These are phyloP conservation scores for Ophiostoma piceae DNA, from an alignment of 2,329 filamentous ascomycete species.

Conservation along the genomic window DNA sequence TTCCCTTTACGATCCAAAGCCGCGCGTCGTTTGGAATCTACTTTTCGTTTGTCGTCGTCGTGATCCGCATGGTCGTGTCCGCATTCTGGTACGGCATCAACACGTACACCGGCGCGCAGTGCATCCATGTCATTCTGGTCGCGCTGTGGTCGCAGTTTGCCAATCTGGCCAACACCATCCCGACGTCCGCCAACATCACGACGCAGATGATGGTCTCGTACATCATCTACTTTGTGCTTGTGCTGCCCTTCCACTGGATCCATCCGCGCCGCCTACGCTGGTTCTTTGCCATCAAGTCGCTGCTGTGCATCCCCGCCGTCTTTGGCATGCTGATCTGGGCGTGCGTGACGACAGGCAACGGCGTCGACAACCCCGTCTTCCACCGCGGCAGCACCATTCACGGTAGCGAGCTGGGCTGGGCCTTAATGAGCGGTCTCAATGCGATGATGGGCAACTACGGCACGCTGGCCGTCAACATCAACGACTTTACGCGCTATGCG, in stretches of 20 bases:
- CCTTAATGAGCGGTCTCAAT: constrained; percentile 81
- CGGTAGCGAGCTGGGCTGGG: constrained; percentile 61
- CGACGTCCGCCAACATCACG: constrained; percentile 36
- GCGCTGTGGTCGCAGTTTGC: constrained; percentile 58
- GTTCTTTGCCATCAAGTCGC: constrained; percentile 69
- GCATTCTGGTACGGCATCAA: constrained; percentile 54
- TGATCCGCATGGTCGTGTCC: constrained; percentile 36
- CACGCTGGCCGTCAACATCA: constrained; percentile 75
- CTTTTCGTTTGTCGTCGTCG: constrained; percentile 50
- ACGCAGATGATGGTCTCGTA: constrained; percentile 29
- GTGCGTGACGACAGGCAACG: constrained; percentile 59
- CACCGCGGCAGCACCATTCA: constrained; percentile 44
- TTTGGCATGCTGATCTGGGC: constrained; percentile 86
- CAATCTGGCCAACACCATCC: constrained; percentile 39
- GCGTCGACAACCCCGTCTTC: constrained; percentile 78
- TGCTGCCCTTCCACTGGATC: constrained; percentile 32
- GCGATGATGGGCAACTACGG: constrained; percentile 85
- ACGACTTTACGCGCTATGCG: constrained; percentile 82
- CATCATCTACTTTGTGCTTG: constrained; percentile 30
- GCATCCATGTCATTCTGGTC: constrained; percentile 80
- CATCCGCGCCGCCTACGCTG: constrained; percentile 31
- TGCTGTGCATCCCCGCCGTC: constrained; percentile 75
- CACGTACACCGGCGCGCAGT: constrained; percentile 76
- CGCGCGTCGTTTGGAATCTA: constrained; percentile 64
- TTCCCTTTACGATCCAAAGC: constrained; percentile 32